Evolutionary conservation across 2,329 filamentous ascomycete genomes (phyloP).

Genomic region (Penicillium sp.): DNA sequence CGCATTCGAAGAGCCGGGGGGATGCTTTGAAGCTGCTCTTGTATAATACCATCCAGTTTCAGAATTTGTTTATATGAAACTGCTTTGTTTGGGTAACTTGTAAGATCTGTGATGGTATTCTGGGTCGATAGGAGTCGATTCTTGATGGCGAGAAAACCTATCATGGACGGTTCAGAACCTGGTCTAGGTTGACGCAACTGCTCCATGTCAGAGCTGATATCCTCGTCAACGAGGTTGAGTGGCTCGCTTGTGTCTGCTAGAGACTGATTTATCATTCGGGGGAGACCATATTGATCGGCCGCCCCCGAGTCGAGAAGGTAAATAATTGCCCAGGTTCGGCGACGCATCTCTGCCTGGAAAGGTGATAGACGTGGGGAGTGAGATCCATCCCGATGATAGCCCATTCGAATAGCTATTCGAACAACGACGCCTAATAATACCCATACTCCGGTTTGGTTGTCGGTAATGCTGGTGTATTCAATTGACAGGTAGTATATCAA

Average conservation of each 20-base stretch:
- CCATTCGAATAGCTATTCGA: constrained; percentile 33
- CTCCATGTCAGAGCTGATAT: constrained; percentile 33
- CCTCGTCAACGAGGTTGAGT: constrained; percentile 37
- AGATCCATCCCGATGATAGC: constrained; percentile 39
- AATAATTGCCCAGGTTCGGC: constrained; percentile 29
- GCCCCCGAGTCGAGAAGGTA: constrained; percentile 35
- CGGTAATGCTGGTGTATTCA: constrained; percentile 20
- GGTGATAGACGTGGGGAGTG: constrained; percentile 32
- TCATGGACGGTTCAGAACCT: constrained; percentile 11
- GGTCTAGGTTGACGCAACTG: constrained; percentile 26
- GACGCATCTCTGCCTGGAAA: constrained; percentile 33
- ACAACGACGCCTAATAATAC: constrained; percentile 25
- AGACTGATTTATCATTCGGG: constrained; percentile 32
- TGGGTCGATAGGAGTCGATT: constrained; percentile 9
- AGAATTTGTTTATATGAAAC: constrained; percentile 10
- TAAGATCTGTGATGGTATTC: constrained; percentile 5
- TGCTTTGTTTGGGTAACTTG: constrained; percentile 1
- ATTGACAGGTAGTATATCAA: constrained; percentile 5
- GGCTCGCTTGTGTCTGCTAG: constrained; percentile 38
- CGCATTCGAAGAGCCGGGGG: constrained; percentile 3
- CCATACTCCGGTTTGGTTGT: constrained; percentile 18
- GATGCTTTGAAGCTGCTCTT: constrained; percentile 6
- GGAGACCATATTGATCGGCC: constrained; percentile 35
- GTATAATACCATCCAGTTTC: constrained; percentile 8
- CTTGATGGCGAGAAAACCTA: constrained; percentile 9